Percentiles rank a stretch among this genome's conserved stretches.
phyloP scores from a whole-genome alignment of 2,329 filamentous ascomycete genomes.

The Massarina eburnea region DNA sequence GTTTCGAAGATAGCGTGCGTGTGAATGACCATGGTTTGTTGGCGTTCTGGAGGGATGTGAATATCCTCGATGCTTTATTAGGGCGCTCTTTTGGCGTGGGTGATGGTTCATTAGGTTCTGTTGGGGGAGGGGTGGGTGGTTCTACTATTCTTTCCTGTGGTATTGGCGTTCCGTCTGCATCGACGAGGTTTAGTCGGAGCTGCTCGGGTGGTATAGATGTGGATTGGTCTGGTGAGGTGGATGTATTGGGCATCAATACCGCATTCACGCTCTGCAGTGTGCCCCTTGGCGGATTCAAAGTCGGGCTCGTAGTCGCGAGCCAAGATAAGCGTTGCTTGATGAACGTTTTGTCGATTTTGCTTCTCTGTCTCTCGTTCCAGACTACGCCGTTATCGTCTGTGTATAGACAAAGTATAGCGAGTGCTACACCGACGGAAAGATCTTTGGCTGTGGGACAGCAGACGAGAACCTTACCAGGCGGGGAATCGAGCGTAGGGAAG shows the following conservation, averaged over 20 bases:
- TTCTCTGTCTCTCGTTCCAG: constrained; percentile 2
- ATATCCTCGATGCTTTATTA: constrained; percentile 10
- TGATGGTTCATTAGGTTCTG: neutral
- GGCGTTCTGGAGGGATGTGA: constrained; percentile 12
- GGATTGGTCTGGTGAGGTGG: neutral
- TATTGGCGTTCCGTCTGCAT: neutral
- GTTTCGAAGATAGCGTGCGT: constrained; percentile 56
- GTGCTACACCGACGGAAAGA: constrained; percentile 73
- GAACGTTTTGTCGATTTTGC: constrained; percentile 67
- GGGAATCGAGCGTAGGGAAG: constrained; percentile 22
- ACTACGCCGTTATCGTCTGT: constrained; percentile 64
- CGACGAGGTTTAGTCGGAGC: neutral
- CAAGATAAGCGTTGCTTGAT: constrained; percentile 79
- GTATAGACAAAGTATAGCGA: constrained; percentile 75
- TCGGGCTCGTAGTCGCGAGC: constrained; percentile 77
- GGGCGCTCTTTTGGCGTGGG: neutral
- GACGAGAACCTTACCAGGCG: constrained; percentile 45
- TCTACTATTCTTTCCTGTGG: too few relatives aligned
- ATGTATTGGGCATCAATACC: constrained; percentile 66
- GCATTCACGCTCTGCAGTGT: constrained; percentile 92
- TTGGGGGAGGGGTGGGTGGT: neutral
- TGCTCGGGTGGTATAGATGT: neutral
- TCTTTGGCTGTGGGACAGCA: constrained; percentile 79
- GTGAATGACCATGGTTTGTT: constrained; percentile 61
- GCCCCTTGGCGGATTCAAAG: constrained; percentile 78